Percentiles rank a stretch among this genome's conserved stretches.
These are phyloP conservation scores for Rubia tinctorum DNA, from an alignment of 305 asterid genomes.

Conservation along the genomic window DNA sequence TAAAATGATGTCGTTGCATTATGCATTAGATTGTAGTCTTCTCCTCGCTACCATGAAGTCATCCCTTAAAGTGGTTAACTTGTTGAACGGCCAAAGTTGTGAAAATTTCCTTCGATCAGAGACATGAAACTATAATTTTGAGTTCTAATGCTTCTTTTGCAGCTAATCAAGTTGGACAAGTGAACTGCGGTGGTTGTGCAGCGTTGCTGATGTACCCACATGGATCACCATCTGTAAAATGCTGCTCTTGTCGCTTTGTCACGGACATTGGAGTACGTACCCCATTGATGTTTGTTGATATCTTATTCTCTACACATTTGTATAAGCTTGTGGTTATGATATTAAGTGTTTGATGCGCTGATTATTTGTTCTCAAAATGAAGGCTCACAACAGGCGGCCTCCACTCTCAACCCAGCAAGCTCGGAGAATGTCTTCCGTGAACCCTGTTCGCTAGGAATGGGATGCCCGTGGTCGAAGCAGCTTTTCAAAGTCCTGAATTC, in stretches of 20 bases:
- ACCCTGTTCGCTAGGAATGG: conserved; percentile 37
- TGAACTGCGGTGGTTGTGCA: conserved; percentile 72
- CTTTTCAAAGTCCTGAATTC: background rate
- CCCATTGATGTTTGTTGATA: conserved; percentile 13
- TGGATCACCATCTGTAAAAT: conserved; percentile 78
- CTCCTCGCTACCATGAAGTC: background rate
- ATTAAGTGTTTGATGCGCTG: background rate
- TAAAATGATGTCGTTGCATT: background rate
- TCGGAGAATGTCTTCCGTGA: conserved; percentile 43
- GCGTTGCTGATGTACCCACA: conserved; percentile 81
- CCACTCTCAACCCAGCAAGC: conserved; percentile 69
- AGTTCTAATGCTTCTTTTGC: conserved; percentile 20
- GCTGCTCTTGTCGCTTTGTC: conserved; percentile 67
- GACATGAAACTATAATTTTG: background rate
- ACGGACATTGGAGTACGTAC: conserved; percentile 76
- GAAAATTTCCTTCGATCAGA: background rate
- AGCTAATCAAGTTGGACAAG: conserved; percentile 92
- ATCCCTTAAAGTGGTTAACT: background rate
- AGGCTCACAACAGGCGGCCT: conserved; percentile 84
- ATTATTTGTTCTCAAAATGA: conserved; percentile 17
- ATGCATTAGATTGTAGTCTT: background rate
- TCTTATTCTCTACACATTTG: background rate
- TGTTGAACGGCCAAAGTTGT: background rate
- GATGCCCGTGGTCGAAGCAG: background rate
- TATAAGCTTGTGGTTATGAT: background rate